Evolutionary conservation across 2,329 filamentous ascomycete genomes (phyloP).

Genomic region (Erysiphe pulchra): DNA sequence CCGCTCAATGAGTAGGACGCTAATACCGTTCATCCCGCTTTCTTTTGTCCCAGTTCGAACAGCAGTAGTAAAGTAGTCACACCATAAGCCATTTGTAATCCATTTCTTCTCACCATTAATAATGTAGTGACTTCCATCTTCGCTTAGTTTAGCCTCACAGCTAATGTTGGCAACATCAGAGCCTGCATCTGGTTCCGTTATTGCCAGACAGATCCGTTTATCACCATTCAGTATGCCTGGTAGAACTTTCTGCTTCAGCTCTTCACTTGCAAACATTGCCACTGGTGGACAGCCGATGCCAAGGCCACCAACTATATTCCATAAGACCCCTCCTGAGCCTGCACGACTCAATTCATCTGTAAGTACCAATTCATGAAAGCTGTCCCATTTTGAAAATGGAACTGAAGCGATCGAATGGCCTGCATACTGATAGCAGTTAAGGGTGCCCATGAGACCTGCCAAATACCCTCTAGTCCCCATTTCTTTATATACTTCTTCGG

Average conservation of each 20-base stretch:
- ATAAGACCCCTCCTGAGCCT: conserved; percentile 80
- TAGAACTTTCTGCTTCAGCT: conserved; percentile 62
- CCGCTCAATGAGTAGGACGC: conserved; percentile 77
- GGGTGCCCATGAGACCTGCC: conserved; percentile 65
- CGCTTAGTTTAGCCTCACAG: conserved; percentile 81
- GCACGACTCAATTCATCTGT: conserved; percentile 82
- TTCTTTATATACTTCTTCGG: conserved; percentile 74
- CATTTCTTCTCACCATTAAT: conserved; percentile 99
- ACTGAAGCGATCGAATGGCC: conserved; percentile 52
- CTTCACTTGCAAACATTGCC: conserved; percentile 73
- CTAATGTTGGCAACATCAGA: conserved; percentile 86
- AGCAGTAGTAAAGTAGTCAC: conserved; percentile 91
- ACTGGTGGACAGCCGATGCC: conserved; percentile 83
- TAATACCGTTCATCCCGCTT: conserved; percentile 77
- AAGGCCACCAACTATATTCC: conserved; percentile 92
- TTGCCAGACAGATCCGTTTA: conserved; percentile 92
- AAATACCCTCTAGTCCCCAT: conserved; percentile 87
- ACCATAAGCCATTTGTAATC: conserved; percentile 97
- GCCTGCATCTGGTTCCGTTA: conserved; percentile 89
- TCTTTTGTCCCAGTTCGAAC: conserved; percentile 53
- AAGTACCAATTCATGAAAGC: conserved; percentile 91
- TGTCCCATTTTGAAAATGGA: conserved; percentile 72
- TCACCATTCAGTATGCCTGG: conserved; percentile 74
- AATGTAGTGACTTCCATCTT: conserved; percentile 96
- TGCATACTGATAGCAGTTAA: conserved; percentile 55